phyloP scores from a whole-genome alignment of 2,329 filamentous ascomycete species.

The Bipolaris gigantea region DNA sequence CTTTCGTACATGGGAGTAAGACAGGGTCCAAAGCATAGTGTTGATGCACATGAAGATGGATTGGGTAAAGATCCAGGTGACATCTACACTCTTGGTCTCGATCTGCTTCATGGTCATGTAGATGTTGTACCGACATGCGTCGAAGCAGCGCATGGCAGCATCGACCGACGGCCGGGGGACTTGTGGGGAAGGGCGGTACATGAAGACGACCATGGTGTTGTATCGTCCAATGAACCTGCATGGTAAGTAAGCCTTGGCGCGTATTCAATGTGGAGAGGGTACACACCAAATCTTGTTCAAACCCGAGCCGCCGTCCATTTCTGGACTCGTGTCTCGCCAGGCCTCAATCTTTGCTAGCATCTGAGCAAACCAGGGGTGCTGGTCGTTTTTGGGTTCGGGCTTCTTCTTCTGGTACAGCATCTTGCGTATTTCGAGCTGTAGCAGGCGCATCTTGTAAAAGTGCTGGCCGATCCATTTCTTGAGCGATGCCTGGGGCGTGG shows the following conservation, averaged over 20 bases:
- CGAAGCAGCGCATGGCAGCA: constrained; percentile 81
- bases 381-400: constrained; percentile 72
- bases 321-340: constrained; percentile 78
- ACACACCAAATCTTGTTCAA: constrained; percentile 81
- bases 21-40: constrained; percentile 87
- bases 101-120: constrained; percentile 80
- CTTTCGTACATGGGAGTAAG: constrained; percentile 79
- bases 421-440: constrained; percentile 85
- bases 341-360: constrained; percentile 78
- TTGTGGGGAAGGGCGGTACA: constrained; percentile 90
- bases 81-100: constrained; percentile 71
- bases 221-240: constrained; percentile 67
- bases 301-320: constrained; percentile 66
- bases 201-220: constrained; percentile 84
- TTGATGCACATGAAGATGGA: constrained; percentile 91
- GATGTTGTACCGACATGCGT: constrained; percentile 81
- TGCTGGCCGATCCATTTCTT: constrained; percentile 90
- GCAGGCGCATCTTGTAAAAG: constrained; percentile 85
- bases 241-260: neutral
- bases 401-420: constrained; percentile 84
- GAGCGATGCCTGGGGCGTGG: constrained; percentile 69
- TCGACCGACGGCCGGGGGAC: constrained; percentile 78
- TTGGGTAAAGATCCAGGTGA: constrained; percentile 93
- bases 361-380: constrained; percentile 81
- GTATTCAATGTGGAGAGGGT: neutral